Evolutionary conservation across 345 rosid genomes (phyloP).

Genomic region (Sisymbrium irio): DNA sequence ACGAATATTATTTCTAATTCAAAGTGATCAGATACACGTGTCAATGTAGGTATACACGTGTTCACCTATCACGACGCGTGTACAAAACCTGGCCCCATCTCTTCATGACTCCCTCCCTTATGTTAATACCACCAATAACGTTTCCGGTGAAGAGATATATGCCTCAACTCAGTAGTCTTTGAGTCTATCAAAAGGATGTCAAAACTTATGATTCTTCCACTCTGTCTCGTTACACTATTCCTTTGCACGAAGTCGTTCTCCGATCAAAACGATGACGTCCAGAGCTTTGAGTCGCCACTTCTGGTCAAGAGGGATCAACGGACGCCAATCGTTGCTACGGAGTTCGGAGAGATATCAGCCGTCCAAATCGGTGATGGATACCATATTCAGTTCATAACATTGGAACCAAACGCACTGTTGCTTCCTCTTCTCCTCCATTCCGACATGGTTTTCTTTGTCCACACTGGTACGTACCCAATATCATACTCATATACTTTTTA

Average conservation of each 20-base stretch:
- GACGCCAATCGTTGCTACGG: conserved; percentile 42
- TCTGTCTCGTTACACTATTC: background rate
- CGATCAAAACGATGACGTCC: conserved; percentile 3
- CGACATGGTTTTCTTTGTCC: conserved; percentile 78
- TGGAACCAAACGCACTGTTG: conserved; percentile 74
- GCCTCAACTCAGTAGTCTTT: background rate
- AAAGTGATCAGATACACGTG: conserved; percentile 28
- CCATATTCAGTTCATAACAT: conserved; percentile 67
- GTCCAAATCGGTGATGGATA: conserved; percentile 40
- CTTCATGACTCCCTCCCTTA: background rate
- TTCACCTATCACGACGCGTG: conserved; percentile 31
- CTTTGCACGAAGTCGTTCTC: conserved; percentile 9
- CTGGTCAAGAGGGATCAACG: conserved; percentile 55
- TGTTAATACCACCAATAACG: background rate
- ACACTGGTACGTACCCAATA: conserved; percentile 44
- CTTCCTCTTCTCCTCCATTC: conserved; percentile 84
- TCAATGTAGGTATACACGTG: conserved; percentile 44
- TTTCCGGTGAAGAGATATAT: background rate
- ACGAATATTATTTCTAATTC: background rate
- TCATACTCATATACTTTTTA: background rate
- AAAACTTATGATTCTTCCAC: conserved; percentile 1
- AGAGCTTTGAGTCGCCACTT: conserved; percentile 15
- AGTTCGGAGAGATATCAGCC: conserved; percentile 62
- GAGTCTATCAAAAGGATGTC: conserved; percentile 12
- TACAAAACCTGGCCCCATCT: background rate